Evolutionary conservation across 192 early-diverging fungal genomes (phyloP).

Genomic region (Coemansia sp.): DNA sequence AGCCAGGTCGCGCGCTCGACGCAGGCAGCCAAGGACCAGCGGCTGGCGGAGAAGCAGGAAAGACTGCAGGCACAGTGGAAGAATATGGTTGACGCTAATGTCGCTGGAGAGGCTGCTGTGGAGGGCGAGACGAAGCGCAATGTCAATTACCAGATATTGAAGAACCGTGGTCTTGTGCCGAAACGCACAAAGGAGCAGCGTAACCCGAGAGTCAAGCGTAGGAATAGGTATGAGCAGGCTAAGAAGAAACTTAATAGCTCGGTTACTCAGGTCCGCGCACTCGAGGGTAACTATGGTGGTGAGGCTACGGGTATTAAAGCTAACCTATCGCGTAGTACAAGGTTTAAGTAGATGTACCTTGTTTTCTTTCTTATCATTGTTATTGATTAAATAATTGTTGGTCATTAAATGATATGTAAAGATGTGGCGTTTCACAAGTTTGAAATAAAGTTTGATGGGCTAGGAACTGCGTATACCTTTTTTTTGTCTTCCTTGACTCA

Average conservation of each 20-base stretch:
- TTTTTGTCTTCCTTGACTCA: too few species aligned
- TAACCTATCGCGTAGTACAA: conserved; percentile 76
- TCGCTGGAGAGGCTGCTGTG: conserved; percentile 52
- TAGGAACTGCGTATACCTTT: too few species aligned
- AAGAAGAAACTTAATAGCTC: conserved; percentile 86
- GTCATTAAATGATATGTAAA: too few species aligned
- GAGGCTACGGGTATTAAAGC: conserved; percentile 95
- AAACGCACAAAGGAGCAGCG: conserved; percentile 88
- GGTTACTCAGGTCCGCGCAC: conserved; percentile 69
- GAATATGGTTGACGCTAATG: conserved; percentile 47
- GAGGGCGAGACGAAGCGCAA: conserved; percentile 68
- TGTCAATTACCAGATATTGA: conserved; percentile 85
- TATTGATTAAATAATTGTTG: too few species aligned
- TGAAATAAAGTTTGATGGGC: too few species aligned
- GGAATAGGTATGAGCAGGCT: conserved; percentile 84
- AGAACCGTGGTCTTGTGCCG: conserved; percentile 94
- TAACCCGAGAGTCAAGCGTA: conserved; percentile 93
- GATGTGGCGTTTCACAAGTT: too few species aligned
- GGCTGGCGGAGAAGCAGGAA: conserved; percentile 57
- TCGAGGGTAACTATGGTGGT: conserved; percentile 79
- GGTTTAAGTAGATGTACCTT: conserved; percentile 51
- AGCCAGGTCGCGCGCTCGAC: conserved; percentile 55
- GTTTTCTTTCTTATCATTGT: neutral
- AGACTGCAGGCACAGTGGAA: conserved; percentile 49
- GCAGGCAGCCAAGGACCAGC: conserved; percentile 40